Conservation (phyloP, 2,329 filamentous ascomycete species). For the Rutstroemia sp. region DNA sequence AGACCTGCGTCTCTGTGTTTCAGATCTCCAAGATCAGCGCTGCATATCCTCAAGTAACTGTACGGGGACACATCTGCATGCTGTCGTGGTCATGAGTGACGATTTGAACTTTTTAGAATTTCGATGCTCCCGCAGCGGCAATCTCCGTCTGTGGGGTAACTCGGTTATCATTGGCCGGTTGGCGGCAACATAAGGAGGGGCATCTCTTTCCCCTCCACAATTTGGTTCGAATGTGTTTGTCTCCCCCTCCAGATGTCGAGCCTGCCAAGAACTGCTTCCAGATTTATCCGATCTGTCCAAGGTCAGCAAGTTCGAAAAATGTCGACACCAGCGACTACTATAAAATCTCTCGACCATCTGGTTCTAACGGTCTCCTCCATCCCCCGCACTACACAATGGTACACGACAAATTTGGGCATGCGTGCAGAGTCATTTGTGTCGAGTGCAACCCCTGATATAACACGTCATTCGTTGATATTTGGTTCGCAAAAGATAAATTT, state of each 20-base stretch:
- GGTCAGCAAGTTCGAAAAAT: slow-evolving; percentile 5
- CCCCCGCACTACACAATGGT: slow-evolving; percentile 44
- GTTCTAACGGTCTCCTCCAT: slow-evolving; percentile 51
- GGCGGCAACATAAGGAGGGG: neutral
- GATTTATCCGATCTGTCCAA: neutral
- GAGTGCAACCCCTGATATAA: slow-evolving; percentile 29
- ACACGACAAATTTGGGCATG: slow-evolving; percentile 50
- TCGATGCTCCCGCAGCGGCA: neutral
- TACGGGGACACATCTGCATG: no score
- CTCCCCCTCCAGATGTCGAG: neutral
- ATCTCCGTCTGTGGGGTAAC: slow-evolving; percentile 1
- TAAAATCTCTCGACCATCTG: slow-evolving; percentile 44
- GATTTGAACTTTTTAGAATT: no score
- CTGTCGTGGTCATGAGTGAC: no score
- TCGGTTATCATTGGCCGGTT: neutral
- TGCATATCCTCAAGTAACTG: no score
- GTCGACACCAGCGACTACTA: slow-evolving; percentile 15
- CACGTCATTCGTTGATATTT: slow-evolving; percentile 47
- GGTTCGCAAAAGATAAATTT: slow-evolving; percentile 55
- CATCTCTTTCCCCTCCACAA: neutral
- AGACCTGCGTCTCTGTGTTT: no score
- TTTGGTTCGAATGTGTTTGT: neutral
- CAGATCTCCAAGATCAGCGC: no score
- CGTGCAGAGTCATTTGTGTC: slow-evolving; percentile 43
- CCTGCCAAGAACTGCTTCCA: neutral